Base-by-base conservation (phyloP, 306 rosid genomes). In the Dryas alaskensis region DNA sequence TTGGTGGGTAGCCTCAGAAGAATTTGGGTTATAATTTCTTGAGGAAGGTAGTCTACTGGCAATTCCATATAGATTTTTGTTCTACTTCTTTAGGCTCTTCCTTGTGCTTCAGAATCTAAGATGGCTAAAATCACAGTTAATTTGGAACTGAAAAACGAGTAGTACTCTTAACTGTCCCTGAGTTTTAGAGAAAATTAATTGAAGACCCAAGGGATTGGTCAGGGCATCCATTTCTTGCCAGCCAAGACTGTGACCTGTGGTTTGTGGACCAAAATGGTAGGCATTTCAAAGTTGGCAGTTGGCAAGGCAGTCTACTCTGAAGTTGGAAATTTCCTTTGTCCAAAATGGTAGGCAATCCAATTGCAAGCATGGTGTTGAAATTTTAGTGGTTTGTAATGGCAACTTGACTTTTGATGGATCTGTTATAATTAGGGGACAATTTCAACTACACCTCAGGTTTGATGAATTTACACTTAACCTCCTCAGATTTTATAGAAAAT, bases 1-100 rank as follows among this genome's bases (percentile, higher is more conserved):
- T 77, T 69, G 64, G 51, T 47, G 14, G 80, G 80, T 3, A 77
- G 58, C 46, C 69, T 43, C 3, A 45, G 5, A 65, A 77, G 80
- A 63, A 77, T 69, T 40, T 69, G 12, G 57, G 37, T 3, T 3
- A 76, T 60, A 10, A 69, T 19, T 42, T 60, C 75, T 13, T 59
- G 0, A 39, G 70, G 75, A 22, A 77, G 51, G 60, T 22, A 6
- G 43, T 50, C 69, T 19, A 54, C 19, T 42, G 48, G 16, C 27
- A 62, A 40, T 14, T 62, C 22, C 67, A 62, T 42, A 40, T 17
- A 14, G 46, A 60, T 60, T 8, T 62, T 25, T n/a, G 27, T 39
- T 39, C 65, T 31, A 67, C 42, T 19, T 47, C 47, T n/a, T 44
- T 52, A 53, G 11, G 6, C 42, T 25, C 10, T 4, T 9, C 10